Base-by-base conservation (phyloP, 1,284 basidiomycete species). In the Sporisorium reilianum region DNA sequence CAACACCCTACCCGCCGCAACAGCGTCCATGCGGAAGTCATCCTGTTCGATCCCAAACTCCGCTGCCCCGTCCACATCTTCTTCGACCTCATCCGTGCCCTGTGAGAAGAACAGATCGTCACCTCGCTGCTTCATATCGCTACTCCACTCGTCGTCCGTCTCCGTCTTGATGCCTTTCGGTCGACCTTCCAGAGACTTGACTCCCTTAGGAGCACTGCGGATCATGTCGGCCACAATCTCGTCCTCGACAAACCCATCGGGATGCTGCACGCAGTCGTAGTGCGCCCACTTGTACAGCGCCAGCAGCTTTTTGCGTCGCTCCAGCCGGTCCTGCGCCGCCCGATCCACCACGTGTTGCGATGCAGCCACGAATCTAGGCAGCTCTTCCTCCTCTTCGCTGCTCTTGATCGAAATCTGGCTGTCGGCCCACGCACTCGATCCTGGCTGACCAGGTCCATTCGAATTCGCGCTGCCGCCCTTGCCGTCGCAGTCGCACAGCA, bases 221-320 rank as follows among this genome's bases (percentile, higher is more conserved):
- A 69, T 56, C 25, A 75, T 18, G 2, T 20, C 42, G 4, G 68
- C 57, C 28, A 71, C 55, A 20, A 75, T 65, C 16, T 58, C 64
- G 49, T 76, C 69, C 45, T 65, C 62, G n/a, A 38, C 12, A 28
- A 70, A 75, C 6, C 61, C 54, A 34, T 67, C 48, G 9, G 74
- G 63, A 50, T 75, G 55, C 26, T 53, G 53, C 23, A 61, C 60
- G 64, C 83, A 82, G 64, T 88, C 91, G 81, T 95, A 90, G 81
- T 98, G 95, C 18, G 88, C 91, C 95, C 95, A 98, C 79, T 93
- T 90, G 60, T 91, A 91, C 36, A 98, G 88, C 1, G 92, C 89
- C 2, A 92, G 92, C 14, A 98, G 89, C 65, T 90, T 93, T 4
- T 88, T 89, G 75, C 90, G 90, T 86, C 92, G 92, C 81, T 90